These are phyloP conservation scores for Auxenochlorella pyrenoidosa DNA, from an alignment of 139 green algal species.

Conservation along the genomic window DNA sequence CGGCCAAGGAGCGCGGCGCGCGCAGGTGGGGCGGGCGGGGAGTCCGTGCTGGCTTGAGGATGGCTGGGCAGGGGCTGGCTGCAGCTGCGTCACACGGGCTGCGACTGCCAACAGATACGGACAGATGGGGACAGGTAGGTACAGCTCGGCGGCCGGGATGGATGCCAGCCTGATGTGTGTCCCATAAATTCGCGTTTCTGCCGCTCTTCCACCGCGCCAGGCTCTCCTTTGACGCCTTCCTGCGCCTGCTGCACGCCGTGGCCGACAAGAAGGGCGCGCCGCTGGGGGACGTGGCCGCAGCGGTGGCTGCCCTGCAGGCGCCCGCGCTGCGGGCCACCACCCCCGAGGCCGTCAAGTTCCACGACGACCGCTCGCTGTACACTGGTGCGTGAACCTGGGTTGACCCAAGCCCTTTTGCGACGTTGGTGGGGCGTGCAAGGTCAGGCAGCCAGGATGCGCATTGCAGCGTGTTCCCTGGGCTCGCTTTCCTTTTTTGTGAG, in stretches of 20 bases:
- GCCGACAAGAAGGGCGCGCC: slow-evolving; percentile 3
- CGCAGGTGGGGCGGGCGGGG: not conserved
- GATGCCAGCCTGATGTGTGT: not conserved
- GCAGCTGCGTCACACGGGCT: not conserved
- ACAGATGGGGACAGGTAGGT: not conserved
- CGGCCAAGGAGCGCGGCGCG: not conserved
- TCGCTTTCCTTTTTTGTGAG: too few relatives aligned
- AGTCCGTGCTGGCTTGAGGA: too few relatives aligned
- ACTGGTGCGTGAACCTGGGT: not conserved
- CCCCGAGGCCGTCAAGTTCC: not conserved
- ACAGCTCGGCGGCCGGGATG: too few relatives aligned
- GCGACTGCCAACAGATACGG: not conserved
- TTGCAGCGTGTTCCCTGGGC: too few relatives aligned
- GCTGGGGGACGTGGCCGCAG: not conserved
- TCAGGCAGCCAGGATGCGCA: too few relatives aligned
- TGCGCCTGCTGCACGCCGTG: slow-evolving; percentile 6
- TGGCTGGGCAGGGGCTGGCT: not conserved
- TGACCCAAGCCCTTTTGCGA: too few relatives aligned
- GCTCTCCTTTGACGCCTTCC: slow-evolving; percentile 19
- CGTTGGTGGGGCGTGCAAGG: too few relatives aligned
- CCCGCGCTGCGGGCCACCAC: not conserved
- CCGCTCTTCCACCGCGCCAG: not conserved
- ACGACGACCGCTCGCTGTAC: slow-evolving; percentile 21
- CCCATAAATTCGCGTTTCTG: not conserved
- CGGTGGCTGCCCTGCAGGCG: not conserved